These are phyloP conservation scores for Rhizopogon vinicolor DNA, from an alignment of 768 basidiomycete genomes.

Conservation along the genomic window DNA sequence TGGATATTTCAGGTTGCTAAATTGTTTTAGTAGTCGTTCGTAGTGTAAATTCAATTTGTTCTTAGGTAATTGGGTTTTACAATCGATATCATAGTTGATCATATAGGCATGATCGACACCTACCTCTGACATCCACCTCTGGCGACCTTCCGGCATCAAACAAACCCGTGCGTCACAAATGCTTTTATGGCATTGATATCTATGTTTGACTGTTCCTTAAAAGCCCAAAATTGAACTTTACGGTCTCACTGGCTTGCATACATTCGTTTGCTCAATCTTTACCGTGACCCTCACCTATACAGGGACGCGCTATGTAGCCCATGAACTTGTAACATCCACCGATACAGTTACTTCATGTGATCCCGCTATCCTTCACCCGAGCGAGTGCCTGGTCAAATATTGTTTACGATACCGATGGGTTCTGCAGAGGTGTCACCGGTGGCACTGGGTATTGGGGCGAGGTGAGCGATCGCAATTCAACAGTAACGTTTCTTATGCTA, in stretches of 20 bases:
- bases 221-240: constrained; percentile 66
- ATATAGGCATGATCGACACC: constrained; percentile 19
- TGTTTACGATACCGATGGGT: constrained; percentile 45
- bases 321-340: constrained; percentile 63
- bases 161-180: constrained; percentile 6
- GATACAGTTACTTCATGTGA: constrained; percentile 54
- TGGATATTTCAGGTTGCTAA: too few relatives aligned
- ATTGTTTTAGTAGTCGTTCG: too few relatives aligned
- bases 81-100: too few relatives aligned
- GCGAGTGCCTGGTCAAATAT: constrained; percentile 67
- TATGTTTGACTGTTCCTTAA: background rate
- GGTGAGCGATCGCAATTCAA: constrained; percentile 35
- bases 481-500: background rate
- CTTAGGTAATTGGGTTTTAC: too few relatives aligned
- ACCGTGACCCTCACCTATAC: constrained; percentile 61
- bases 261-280: constrained; percentile 67
- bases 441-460: constrained; percentile 34
- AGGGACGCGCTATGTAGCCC: constrained; percentile 63
- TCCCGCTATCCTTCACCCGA: constrained; percentile 47
- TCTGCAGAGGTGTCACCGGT: constrained; percentile 56
- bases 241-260: constrained; percentile 74
- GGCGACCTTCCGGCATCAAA: constrained; percentile 7
- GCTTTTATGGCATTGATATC: too few relatives aligned
- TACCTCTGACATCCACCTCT: constrained; percentile 25
- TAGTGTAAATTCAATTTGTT: too few relatives aligned